Evolutionary conservation across 2,329 filamentous ascomycete genomes (phyloP), one percentile per base, ranked within the genome.

Genomic region (Bipolaris oryzae): DNA sequence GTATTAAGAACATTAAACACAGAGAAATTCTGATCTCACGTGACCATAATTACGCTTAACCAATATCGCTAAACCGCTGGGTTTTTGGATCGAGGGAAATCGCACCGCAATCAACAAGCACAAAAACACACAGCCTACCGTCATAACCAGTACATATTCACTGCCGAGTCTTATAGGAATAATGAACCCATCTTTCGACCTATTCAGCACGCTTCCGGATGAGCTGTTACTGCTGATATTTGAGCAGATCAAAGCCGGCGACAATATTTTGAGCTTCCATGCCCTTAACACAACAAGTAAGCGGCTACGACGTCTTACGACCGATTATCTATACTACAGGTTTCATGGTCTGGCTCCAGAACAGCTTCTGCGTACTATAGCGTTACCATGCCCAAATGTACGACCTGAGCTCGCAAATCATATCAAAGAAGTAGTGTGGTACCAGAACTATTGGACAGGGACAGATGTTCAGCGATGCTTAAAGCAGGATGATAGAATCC

Each of bases 351-450:
- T 20, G 11, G 18, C 46, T 7, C 44, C 48, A 34, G 57, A 57
- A 16, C 50, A 47, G 13, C 57, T 60, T 5, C 49, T 60, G 6
- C 50, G 54, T 9, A 54, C 54, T n/a, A 38, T 58, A 39, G 44
- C 43, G 20, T 38, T 55, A 7, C 34, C 54, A 20, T 35, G 10
- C 18, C 25, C 50, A 38, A 23, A 33, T 18, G 38, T 31, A 38
- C 21, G 43, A n/a, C 42, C 25, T 20, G 25, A 43, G 16, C 28
- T 49, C 4, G 45, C 20, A 10, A 15, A 33, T 9, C 5, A 20
- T 41, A 43, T 60, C 7, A 60, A 52, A n/a, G 33, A 58, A 28
- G 50, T 55, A 16, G 25, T 41, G 3, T 60, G 57, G 57, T 31
- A 45, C 15, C 46, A 42, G 9, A 7, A 44, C 7, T 23, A 45